phyloP scores from a whole-genome alignment of 139 green algal species.

The Chlorella sp. region DNA sequence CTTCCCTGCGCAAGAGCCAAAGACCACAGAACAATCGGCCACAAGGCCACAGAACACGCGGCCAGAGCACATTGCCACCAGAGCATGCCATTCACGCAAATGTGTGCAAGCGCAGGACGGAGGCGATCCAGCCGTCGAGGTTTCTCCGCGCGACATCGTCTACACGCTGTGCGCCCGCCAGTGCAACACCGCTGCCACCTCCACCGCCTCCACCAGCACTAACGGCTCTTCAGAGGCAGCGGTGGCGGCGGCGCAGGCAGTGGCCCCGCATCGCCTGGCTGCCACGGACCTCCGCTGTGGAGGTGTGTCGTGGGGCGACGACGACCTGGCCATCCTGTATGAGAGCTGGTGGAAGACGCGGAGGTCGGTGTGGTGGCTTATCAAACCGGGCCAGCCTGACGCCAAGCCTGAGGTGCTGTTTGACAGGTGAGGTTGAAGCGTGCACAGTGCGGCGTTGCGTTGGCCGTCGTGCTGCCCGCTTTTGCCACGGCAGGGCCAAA shows the following conservation, averaged over 20 bases:
- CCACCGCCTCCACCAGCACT: background rate
- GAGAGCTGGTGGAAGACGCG: conserved; percentile 83
- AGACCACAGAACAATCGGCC: background rate
- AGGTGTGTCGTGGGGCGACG: conserved; percentile 79
- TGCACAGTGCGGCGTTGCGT: background rate
- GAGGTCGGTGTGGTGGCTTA: conserved; percentile 36
- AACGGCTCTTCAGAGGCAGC: background rate
- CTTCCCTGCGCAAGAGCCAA: background rate
- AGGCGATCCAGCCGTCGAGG: conserved; percentile 81
- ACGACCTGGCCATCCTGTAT: conserved; percentile 86
- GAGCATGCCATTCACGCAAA: no score
- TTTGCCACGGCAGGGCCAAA: background rate
- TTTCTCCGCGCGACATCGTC: conserved; percentile 87
- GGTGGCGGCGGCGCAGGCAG: background rate
- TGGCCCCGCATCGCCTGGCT: conserved; percentile 24
- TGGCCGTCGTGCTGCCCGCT: background rate
- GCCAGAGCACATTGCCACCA: no score
- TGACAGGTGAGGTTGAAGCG: conserved; percentile 35
- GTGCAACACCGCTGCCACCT: background rate
- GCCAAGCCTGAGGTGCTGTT: conserved; percentile 47
- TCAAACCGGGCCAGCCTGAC: conserved; percentile 40
- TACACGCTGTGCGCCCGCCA: conserved; percentile 62
- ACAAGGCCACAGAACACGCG: no score
- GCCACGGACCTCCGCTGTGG: conserved; percentile 64
- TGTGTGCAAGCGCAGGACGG: conserved; percentile 75